Conservation (phyloP, 352 stramenopile genomes). For the Lagenidium giganteum region DNA sequence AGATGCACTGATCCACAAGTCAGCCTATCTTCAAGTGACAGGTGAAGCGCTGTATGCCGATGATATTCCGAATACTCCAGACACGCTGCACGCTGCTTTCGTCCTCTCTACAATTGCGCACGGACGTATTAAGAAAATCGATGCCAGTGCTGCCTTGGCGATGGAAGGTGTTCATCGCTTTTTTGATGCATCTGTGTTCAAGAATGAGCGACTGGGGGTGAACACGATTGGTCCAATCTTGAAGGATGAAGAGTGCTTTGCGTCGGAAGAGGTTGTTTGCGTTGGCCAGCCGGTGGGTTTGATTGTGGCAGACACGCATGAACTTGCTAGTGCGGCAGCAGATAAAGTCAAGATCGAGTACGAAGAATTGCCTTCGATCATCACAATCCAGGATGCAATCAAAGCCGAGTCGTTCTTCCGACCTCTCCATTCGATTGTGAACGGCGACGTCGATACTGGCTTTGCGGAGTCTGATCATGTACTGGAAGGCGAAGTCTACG, state of each 20-base stretch:
- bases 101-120: slow-evolving; percentile 86
- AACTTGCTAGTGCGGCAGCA: slow-evolving; percentile 65
- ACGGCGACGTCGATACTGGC: slow-evolving; percentile 76
- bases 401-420: slow-evolving; percentile 88
- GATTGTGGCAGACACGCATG: slow-evolving; percentile 77
- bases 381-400: slow-evolving; percentile 96
- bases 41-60: slow-evolving; percentile 95
- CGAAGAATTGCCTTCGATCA: slow-evolving; percentile 82
- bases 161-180: slow-evolving; percentile 88
- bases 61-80: slow-evolving; percentile 86
- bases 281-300: slow-evolving; percentile 81
- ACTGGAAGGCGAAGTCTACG: slow-evolving; percentile 84
- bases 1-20: slow-evolving; percentile 90
- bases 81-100: slow-evolving; percentile 90
- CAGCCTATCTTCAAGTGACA: slow-evolving; percentile 90
- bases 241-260: slow-evolving; percentile 88
- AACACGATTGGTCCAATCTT: slow-evolving; percentile 81
- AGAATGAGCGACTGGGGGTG: slow-evolving; percentile 47
- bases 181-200: slow-evolving; percentile 74
- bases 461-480: slow-evolving; percentile 65
- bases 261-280: slow-evolving; percentile 55
- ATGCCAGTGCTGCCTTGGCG: slow-evolving; percentile 70
- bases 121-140: slow-evolving; percentile 80
- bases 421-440: slow-evolving; percentile 74
- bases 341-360: slow-evolving; percentile 89